Percentiles rank a stretch among this genome's conserved stretches.
These are phyloP conservation scores for Kodamaea anthophila DNA, from an alignment of 1,139 yeast genomes.

Conservation along the genomic window DNA sequence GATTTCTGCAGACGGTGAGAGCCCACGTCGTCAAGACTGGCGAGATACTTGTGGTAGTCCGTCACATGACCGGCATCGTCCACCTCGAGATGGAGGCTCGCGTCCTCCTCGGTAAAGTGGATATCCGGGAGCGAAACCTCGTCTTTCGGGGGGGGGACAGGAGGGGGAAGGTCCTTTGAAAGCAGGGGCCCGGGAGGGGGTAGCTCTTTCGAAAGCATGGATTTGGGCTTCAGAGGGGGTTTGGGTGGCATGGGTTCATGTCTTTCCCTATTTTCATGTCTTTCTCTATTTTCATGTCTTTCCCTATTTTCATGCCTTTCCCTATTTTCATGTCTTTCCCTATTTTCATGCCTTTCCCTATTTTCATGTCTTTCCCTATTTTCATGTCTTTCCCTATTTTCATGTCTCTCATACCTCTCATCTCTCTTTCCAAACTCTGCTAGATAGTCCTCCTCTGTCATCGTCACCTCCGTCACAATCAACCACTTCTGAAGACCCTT, in stretches of 20 bases:
- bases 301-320: not conserved
- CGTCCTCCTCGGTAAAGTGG: slow-evolving; percentile 11
- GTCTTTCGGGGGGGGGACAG: slow-evolving; percentile 30
- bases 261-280: no score
- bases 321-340: not conserved
- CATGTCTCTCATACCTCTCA: not conserved
- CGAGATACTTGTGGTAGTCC: slow-evolving; percentile 11
- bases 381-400: slow-evolving; percentile 1
- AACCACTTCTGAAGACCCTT: slow-evolving; percentile 84
- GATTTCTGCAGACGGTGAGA: slow-evolving; percentile 5
- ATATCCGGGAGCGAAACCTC: slow-evolving; percentile 12
- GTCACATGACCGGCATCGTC: slow-evolving; percentile 6
- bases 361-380: not conserved
- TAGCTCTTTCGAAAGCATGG: no score
- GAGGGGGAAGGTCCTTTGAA: slow-evolving; percentile 17
- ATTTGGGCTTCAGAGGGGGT: no score
- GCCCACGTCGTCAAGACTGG: slow-evolving; percentile 8
- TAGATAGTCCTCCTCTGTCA: slow-evolving; percentile 38
- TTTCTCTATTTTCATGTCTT: no score
- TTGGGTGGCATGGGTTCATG: no score
- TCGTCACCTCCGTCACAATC: slow-evolving; percentile 63
- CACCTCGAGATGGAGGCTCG: slow-evolving; percentile 8
- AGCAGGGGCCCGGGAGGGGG: no score
- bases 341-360: not conserved
- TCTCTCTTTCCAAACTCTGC: slow-evolving; percentile 4